Base-by-base conservation (phyloP, 2,329 filamentous ascomycete species). In the Diaporthe vaccinii region DNA sequence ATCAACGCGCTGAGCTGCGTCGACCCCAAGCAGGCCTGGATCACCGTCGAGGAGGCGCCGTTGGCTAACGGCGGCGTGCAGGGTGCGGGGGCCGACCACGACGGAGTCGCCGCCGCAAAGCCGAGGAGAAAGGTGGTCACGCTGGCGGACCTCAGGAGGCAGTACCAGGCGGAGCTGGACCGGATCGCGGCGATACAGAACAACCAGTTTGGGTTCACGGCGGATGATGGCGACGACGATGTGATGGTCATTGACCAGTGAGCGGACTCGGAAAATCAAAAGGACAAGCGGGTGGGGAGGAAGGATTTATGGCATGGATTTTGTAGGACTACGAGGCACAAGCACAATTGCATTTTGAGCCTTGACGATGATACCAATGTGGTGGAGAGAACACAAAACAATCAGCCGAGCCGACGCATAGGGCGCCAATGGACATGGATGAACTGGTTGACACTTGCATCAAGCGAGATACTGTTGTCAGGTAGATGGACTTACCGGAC, bases 1-100 rank as follows among this genome's bases (percentile, higher is more conserved):
- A 98, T 99, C 86, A 99, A 99, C 82, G 93, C 95, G 1, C 87
- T 99, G 76, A 95, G 94, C 78, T 98, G 95, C 78, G 95, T 98
- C 55, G 92, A 94, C 67, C 87, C 92, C 75, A 91, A 94, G 77
- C 94, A 98, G 80, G 93, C 93, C 1, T 99, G 97, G 90, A 91
- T 98, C 82, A 92, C 90, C 67, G 83, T 86, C n/a, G 86, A 89
- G 78, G 84, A 87, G 73, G 83, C 82, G 82, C 84, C 71, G 79
- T 61, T 74, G 34, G 75, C 62, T 3, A 25, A 75, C 53, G 76
- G 77, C 7, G 58, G 44, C 25, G 76, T 72, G 39, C 62, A 74
- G 25, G 75, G 76, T 22, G 68, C 72, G 20, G 44, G 72, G 28
- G 49, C 65, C 39, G 67, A 74, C 39, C 76, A 72, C 31, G 25